Evolutionary conservation across 2,329 filamentous ascomycete species (phyloP).

Genomic region (Botryotinia globosa): DNA sequence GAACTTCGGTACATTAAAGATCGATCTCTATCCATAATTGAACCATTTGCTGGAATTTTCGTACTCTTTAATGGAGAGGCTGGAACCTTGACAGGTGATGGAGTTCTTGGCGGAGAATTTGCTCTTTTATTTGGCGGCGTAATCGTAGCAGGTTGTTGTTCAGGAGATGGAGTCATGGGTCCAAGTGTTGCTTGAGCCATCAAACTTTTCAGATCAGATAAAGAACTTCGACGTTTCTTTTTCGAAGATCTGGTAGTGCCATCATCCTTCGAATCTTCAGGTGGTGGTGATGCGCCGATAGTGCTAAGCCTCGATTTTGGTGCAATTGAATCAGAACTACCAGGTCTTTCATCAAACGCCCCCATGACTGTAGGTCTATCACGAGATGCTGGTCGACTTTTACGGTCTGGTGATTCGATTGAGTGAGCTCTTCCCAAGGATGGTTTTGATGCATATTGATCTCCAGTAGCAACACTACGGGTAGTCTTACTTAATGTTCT

Average conservation of each 20-base stretch:
- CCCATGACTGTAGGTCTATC: slow-evolving; percentile 61
- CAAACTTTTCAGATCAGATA: slow-evolving; percentile 77
- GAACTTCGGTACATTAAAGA: slow-evolving; percentile 28
- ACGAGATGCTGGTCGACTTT: slow-evolving; percentile 50
- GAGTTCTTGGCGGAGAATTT: slow-evolving; percentile 36
- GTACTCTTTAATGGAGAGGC: slow-evolving; percentile 21
- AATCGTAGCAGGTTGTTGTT: slow-evolving; percentile 1
- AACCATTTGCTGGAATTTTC: slow-evolving; percentile 35
- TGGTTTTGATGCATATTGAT: slow-evolving; percentile 59
- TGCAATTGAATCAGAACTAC: slow-evolving; percentile 50
- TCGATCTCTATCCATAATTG: slow-evolving; percentile 32
- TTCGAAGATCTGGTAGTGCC: slow-evolving; percentile 46
- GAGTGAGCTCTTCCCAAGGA: slow-evolving; percentile 70
- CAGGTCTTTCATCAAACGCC: slow-evolving; percentile 61
- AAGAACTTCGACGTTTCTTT: slow-evolving; percentile 85
- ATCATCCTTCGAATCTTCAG: slow-evolving; percentile 46
- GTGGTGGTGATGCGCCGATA: slow-evolving; percentile 37
- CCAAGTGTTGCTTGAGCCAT: slow-evolving; percentile 60
- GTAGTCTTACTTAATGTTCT: slow-evolving; percentile 82
- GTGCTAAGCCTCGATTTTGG: slow-evolving; percentile 32
- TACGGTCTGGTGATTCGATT: slow-evolving; percentile 61
- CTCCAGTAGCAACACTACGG: slow-evolving; percentile 58
- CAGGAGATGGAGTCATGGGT: slow-evolving; percentile 39
- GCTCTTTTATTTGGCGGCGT: slow-evolving; percentile 22
- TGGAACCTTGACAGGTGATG: slow-evolving; percentile 28